Percentiles rank a stretch among this genome's conserved stretches.
Conservation (phyloP, 495 filamentous ascomycete species). For the Hypoxylon lienhwacheense region DNA sequence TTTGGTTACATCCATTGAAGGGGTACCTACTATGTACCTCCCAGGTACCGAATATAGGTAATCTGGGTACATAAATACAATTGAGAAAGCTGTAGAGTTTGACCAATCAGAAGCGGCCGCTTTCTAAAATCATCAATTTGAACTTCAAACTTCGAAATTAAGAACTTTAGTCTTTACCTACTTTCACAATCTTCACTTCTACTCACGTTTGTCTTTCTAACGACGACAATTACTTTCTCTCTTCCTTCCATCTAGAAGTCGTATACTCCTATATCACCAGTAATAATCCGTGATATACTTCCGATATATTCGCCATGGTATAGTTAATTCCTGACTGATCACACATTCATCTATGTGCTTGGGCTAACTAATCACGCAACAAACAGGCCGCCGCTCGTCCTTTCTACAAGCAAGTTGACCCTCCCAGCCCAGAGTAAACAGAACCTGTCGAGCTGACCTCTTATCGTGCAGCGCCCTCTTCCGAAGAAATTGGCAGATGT, state of each 20-base stretch:
- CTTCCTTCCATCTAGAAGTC: not conserved
- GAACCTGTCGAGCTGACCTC: conserved; percentile 35
- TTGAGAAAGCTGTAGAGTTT: conserved; percentile 42
- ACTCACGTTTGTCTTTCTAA: conserved; percentile 7
- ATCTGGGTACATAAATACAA: conserved; percentile 3
- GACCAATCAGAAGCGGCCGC: conserved; percentile 43
- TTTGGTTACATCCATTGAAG: too few species aligned
- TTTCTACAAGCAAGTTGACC: conserved; percentile 80
- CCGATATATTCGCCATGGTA: conserved; percentile 43
- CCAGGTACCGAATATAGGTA: too few species aligned
- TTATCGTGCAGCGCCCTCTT: conserved; percentile 68
- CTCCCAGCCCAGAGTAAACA: conserved; percentile 20
- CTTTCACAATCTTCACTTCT: too few species aligned
- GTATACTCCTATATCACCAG: not conserved
- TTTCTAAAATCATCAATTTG: conserved; percentile 32
- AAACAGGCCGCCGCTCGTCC: conserved; percentile 47
- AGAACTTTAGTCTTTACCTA: conserved; percentile 6
- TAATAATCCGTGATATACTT: not conserved
- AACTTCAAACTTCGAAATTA: conserved; percentile 24
- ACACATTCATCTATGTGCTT: not conserved
- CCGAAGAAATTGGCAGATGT: conserved; percentile 80
- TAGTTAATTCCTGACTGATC: conserved; percentile 3
- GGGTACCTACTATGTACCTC: too few species aligned
- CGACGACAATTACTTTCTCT: conserved; percentile 1
- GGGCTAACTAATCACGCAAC: conserved; percentile 41